Base-by-base conservation (phyloP, 2,329 filamentous ascomycete species). In the Cryphonectria japonica region DNA sequence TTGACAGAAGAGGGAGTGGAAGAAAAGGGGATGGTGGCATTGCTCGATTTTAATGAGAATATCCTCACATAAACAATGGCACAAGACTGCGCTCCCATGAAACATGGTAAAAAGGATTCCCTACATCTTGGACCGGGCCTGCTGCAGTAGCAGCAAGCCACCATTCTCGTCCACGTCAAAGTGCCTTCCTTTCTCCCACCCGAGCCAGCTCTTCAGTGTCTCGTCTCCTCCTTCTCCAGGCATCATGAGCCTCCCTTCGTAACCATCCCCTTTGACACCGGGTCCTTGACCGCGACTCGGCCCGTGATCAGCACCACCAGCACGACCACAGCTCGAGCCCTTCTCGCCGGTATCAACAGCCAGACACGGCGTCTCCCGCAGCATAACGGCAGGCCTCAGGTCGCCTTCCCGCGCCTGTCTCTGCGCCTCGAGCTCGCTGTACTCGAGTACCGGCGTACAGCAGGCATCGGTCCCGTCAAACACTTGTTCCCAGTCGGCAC, bases 391-490 rank as follows among this genome's bases (percentile, higher is more conserved):
- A 1, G 92, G 92, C 72, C 93, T 82, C 81, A 93, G 92, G 74
- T 94, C 92, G 63, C 91, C 88, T 77, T 90, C 89, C 65, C 84
- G 82, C n/a, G 26, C 26, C 60, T n/a, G 59, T 29, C 34, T 39
- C 62, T 70, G 73, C 11, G 78, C 75, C 76, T 93, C 88, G 60
- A 97, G 83, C 81, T 97, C 94, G 0, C 75, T 77, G 74, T 94
- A 93, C 46, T 90, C 90, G 59, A 97, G 83, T 1, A 98, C 93
- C 0, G 95, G 95, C n/a, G 93, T 94, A 74, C 92, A 94, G 80
- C 95, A 98, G 1, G 95, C 95, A 82, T 98, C 95, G 0, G 93
- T 96, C 14, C 92, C 93, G 78, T 97, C 93, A 78, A 98, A 98
- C 7, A 97, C 83, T 3, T 72, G 78, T 81, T 97, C 95, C 95